Evolutionary conservation across 495 filamentous ascomycete species (phyloP), one percentile per base, ranked within the genome.

Genomic region (Annulohypoxylon stygium): DNA sequence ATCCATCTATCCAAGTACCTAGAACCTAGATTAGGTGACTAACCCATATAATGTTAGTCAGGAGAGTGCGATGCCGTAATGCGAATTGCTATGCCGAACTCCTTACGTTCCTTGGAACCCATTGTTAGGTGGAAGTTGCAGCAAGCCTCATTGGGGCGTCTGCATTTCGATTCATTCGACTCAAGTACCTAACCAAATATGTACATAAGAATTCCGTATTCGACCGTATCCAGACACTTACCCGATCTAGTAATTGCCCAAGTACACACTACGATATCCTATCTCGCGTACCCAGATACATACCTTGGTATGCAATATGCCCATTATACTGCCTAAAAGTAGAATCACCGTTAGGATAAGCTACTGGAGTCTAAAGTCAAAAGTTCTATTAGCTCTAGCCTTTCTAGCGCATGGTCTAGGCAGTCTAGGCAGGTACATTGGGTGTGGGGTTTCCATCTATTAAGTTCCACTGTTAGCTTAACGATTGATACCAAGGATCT

Each of bases 401-500:
- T 54, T 20, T 68, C 55, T 61, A 68, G 57, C 65, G 45, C 5
- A n/a, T 45, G 41, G 41, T 60, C 65, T 60, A 67, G 64, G 50
- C 53, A 37, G 39, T 48, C 33, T 37, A 60, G 65, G 65, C 55
- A 65, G 30, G 34, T 67, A 67, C 55, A 39, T 67, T 55, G 30
- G 53, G 18, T 67, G 65, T 67, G 65, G 54, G 54, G 65, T 53
- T 67, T 25, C 36, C 69, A 61, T 71, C 61, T 60, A 23, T 47
- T 65, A 55, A 67, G 48, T 67, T 66, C 63, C 69, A 65, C 62
- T 61, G 54, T 60, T 61, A 43, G 16, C 26, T 62, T 67, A 51
- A 67, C 43, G 30, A 68, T 30, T 67, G 67, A 63, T 68, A 75
- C 72, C 72, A 67, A 75, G 72, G 72, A 75, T 75, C 72, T 75